A percentile compares a stretch with the other conserved stretches of the same genome.
Evolutionary conservation across 2,329 filamentous ascomycete species (phyloP).

Genomic region (Fusarium keratoplasticum): DNA sequence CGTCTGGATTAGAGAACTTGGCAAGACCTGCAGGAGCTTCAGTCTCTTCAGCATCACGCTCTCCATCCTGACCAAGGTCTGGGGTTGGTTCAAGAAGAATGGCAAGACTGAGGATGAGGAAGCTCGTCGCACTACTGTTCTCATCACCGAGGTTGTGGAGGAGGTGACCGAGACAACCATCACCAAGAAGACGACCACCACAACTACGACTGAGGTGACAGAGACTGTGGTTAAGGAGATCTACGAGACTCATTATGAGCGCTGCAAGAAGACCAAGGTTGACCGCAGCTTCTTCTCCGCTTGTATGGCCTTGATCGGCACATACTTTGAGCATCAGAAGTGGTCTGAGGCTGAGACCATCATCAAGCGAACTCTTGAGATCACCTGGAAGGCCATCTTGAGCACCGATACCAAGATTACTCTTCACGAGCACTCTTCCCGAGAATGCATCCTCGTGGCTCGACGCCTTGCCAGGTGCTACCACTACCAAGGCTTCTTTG

Average conservation of each 20-base stretch:
- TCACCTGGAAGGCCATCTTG: constrained; percentile 54
- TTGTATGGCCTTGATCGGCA: constrained; percentile 49
- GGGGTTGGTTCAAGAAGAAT: constrained; percentile 53
- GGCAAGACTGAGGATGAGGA: constrained; percentile 49
- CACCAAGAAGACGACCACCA: constrained; percentile 50
- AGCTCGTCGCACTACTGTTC: constrained; percentile 47
- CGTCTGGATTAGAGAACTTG: constrained; percentile 52
- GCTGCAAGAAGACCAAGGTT: constrained; percentile 49
- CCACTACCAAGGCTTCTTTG: constrained; percentile 49
- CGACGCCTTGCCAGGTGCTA: constrained; percentile 51
- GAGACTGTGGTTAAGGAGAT: constrained; percentile 51
- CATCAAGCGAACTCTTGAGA: constrained; percentile 50
- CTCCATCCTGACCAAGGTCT: constrained; percentile 52
- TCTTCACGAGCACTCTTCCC: constrained; percentile 47
- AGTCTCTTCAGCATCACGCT: constrained; percentile 50
- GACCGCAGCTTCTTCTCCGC: constrained; percentile 51
- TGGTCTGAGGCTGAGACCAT: constrained; percentile 52
- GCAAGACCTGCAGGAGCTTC: constrained; percentile 47
- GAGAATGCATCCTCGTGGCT: constrained; percentile 50
- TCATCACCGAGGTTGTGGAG: constrained; percentile 54
- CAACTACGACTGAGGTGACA: constrained; percentile 43
- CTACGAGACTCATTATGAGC: constrained; percentile 50
- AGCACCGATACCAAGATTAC: constrained; percentile 45
- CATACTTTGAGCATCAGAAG: constrained; percentile 46
- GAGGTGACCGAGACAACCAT: constrained; percentile 51